Base-by-base conservation (phyloP, 768 basidiomycete genomes). In the Tylopilus rubrobrunneus region DNA sequence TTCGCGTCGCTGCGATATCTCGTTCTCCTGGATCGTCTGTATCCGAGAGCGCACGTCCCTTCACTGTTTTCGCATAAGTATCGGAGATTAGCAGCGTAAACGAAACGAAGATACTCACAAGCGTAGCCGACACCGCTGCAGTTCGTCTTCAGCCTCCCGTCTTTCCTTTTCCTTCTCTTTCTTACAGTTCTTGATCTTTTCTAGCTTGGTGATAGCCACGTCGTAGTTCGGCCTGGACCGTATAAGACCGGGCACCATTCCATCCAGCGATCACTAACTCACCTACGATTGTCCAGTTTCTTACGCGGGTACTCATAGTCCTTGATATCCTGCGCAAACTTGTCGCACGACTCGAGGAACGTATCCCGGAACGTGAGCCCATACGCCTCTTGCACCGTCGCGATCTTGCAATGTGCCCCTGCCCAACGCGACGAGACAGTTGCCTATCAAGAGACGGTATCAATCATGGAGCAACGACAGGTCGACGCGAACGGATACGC, bases 251-350 rank as follows among this genome's bases (percentile, higher is more conserved):
- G 14, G 55, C 27, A 44, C 25, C 15, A 19, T 31, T 39, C 19
- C 14, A 19, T 23, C 15, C 12, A 17, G 45, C 27, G 5, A 25
- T 25, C 2, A 17, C 15, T 31, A 46, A 66, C 76, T 48, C 55
- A 89, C 92, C 90, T 78, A 63, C 91, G 76, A 48, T 86, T 92
- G 52, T 96, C 92, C 15, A 95, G 71, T 67, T 93, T 95, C 80
- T 93, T 96, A 56, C 84, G 81, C 56, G 87, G 77, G 5, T 74
- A 65, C 52, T 92, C 86, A 57, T 89, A 95, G 51, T 93, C 92
- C 64, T 86, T 90, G 65, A 96, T 85, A 28, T 89, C 85, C 9
- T 84, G 87, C 14, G 76, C 75, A 48, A 86, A 85, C 41, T 71
- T 76, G 56, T 84, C 78, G 49, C 93, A 74, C 2, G 87, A 84